Evolutionary conservation across 139 green algal genomes (phyloP), one percentile per base, ranked within the genome.

Genomic region (Picochlorum costavermella): DNA sequence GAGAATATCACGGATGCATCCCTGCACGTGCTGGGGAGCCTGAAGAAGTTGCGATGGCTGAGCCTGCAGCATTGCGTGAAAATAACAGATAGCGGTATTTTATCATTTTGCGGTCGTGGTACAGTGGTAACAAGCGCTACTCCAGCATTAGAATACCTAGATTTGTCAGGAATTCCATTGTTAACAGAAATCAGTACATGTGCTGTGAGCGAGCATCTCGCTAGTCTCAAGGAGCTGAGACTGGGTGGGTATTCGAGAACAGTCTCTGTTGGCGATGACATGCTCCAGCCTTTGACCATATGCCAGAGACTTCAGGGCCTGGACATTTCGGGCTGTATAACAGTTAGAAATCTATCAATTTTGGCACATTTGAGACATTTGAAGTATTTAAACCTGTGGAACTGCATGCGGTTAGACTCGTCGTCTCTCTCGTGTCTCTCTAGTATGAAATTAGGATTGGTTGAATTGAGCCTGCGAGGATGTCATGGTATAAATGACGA

Each of bases 401-500:
- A 82, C 33, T 82, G 75, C 61, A 36, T 82, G 62, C 59, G 72
- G 40, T 25, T 81, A 10, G 63, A 56, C 17, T 36, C 31, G 8
- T 43, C 74, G 6, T 61, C 48, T 2, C 55, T 83, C 37, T 11
- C 30, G 3, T 51, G 56, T 40, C 67, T 83, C 55, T 11, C 25
- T 23, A 13, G 26, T 33, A 26, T 77, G 14, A 37, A 23, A 17
- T 10, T 23, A 12, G 1, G 4, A 9, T 43, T 84, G 10, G 50
- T 12, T 16, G 60, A 72, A 14, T 70, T 84, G 5, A 70, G 36
- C 46, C 60, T 84, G 55, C 55, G 75, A 2, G 77, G 77, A 20
- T 84, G 77, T 58, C 63, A 79, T 61, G 63, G 73, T 49, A 69
- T 84, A 44, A 10, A 30, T 20, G 75, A 84, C 57, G 51, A 45